Evolutionary conservation across 768 basidiomycete genomes (phyloP), one percentile per base, ranked within the genome.

Genomic region (Mycena pura): DNA sequence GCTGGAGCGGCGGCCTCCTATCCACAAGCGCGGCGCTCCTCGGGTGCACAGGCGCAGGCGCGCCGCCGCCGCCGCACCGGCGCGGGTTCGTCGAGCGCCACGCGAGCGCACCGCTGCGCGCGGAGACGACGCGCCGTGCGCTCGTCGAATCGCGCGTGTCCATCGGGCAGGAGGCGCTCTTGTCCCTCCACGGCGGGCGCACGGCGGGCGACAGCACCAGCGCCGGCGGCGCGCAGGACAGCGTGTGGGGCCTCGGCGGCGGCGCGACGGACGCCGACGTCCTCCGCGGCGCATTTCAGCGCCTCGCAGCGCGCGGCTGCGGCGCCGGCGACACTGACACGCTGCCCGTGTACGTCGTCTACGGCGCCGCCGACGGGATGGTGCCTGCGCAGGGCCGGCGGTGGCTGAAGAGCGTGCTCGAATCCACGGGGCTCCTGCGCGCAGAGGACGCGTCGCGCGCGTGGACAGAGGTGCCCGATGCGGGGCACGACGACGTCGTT

Each of bases 161-260:
- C 24, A 65, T 65, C 17, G 64, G 64, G 46, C 60, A 65, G 46
- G 64, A 65, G 57, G 60, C 64, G 50, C 40, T 65, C 24, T 29
- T 65, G 38, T 36, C 39, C 17, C 19, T 57, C 28, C 55, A 48
- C 27, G 43, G 36, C 28, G 43, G 49, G 47, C 24, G 7, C 6
- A 32, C 8, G 14, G 34, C 24, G 14, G 15, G 17, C 46, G 17
- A 27, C 17, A 22, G 14, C 6, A 6, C 21, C n/a, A 34, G 25
- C 17, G 38, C 13, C n/a, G 34, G 1, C 10, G 31, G 13, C 5
- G 36, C 13, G 5, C 5, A 9, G 28, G 49, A 53, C 15, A 43
- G 50, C 50, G 47, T 57, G 15, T 65, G 64, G 64, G 64, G 64
- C 29, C 17, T 65, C 21, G 64, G 64, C 8, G n/a, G 24, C n/a